phyloP scores from a whole-genome alignment of 1,284 basidiomycete species.

The Tetrapyrgos nigripes region DNA sequence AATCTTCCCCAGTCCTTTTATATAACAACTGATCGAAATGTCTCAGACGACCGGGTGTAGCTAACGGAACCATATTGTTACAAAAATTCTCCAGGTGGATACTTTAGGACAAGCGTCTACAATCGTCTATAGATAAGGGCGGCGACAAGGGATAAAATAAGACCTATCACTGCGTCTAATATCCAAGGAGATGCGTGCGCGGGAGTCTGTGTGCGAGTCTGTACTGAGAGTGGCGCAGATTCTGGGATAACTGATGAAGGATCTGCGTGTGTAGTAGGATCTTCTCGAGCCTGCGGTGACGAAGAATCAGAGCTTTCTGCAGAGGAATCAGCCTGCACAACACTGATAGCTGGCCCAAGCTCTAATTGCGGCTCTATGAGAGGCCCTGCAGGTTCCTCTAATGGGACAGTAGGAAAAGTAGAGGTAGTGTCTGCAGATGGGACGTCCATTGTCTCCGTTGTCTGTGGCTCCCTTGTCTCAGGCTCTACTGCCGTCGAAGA shows the following conservation, averaged over 20 bases:
- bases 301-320: too few relatives aligned
- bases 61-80: background rate
- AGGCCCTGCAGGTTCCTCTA: background rate
- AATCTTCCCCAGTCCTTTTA: background rate
- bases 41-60: background rate
- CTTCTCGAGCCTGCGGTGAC: too few relatives aligned
- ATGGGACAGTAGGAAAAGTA: background rate
- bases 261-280: too few relatives aligned
- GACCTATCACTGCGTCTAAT: conserved; percentile 71
- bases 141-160: conserved; percentile 67
- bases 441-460: background rate
- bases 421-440: background rate
- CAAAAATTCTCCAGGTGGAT: conserved; percentile 3
- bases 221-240: background rate
- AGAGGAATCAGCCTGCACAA: too few relatives aligned
- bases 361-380: too few relatives aligned
- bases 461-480: background rate
- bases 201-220: conserved; percentile 5
- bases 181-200: conserved; percentile 67
- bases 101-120: conserved; percentile 58
- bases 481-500: background rate
- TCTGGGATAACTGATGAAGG: too few relatives aligned
- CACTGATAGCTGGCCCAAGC: too few relatives aligned
- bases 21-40: background rate
- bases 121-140: conserved; percentile 67